Conservation (phyloP, 169 alveolate species). For the Eimeria nieschulzi region DNA sequence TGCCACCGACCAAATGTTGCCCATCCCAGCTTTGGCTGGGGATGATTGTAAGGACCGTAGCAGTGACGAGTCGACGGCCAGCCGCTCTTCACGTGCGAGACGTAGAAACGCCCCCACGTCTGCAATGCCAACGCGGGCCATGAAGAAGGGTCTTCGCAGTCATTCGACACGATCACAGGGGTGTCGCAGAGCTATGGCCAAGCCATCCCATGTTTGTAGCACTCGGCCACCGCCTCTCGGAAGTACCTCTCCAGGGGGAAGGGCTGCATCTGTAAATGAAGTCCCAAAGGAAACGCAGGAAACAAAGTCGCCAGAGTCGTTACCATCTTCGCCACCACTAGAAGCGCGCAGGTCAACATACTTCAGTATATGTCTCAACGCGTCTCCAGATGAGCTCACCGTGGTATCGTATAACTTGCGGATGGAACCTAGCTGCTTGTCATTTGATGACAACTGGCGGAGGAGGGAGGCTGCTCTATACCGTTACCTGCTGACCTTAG, state of each 20-base stretch:
- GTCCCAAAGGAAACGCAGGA: not conserved
- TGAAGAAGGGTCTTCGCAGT: no score
- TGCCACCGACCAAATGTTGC: no score
- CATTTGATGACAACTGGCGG: slow-evolving; percentile 66
- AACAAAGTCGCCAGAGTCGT: slow-evolving; percentile 4
- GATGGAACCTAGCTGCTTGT: slow-evolving; percentile 74
- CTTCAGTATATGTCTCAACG: slow-evolving; percentile 65
- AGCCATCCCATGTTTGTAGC: slow-evolving; percentile 3
- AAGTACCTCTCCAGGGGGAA: not conserved
- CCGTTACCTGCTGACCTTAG: slow-evolving; percentile 58
- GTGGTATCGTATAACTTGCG: slow-evolving; percentile 77
- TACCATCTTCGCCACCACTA: slow-evolving; percentile 34
- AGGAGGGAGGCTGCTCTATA: slow-evolving; percentile 70
- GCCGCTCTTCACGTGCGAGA: no score
- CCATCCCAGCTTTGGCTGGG: no score
- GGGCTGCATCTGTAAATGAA: not conserved
- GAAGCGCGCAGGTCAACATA: slow-evolving; percentile 71
- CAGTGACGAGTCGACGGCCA: no score
- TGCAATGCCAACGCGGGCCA: not conserved
- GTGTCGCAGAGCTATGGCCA: not conserved
- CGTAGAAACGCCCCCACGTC: not conserved
- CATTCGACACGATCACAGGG: not conserved
- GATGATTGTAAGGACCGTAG: no score
- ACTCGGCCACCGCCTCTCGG: slow-evolving; percentile 1
- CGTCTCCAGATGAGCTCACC: slow-evolving; percentile 75